Percentiles rank a stretch among this genome's conserved stretches.
Evolutionary conservation across 1,139 yeast species (phyloP).

Genomic region (Debaryomyces subglobosus): DNA sequence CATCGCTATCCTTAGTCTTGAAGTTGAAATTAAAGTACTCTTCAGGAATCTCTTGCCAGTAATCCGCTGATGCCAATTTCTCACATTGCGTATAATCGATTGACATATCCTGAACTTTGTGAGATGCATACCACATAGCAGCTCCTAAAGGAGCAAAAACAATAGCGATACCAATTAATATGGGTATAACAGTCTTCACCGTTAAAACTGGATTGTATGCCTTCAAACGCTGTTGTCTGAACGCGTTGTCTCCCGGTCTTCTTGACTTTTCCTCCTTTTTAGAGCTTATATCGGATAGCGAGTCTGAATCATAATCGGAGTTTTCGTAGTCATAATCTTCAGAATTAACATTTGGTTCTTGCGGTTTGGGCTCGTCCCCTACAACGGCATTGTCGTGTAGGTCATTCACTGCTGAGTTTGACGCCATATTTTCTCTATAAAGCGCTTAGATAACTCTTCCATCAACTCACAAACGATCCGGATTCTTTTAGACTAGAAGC

Average conservation of each 20-base stretch:
- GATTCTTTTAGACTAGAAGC: neutral
- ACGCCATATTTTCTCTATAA: neutral
- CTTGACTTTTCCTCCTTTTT: slow-evolving; percentile 42
- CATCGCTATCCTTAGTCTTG: slow-evolving; percentile 26
- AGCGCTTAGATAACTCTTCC: neutral
- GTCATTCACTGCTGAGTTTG: slow-evolving; percentile 2
- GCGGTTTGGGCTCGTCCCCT: neutral
- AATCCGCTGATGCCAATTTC: slow-evolving; percentile 52
- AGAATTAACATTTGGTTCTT: slow-evolving; percentile 1
- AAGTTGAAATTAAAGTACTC: slow-evolving; percentile 59
- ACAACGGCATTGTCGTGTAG: neutral
- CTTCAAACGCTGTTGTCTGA: slow-evolving; percentile 58
- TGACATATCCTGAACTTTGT: slow-evolving; percentile 71
- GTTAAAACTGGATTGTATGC: slow-evolving; percentile 76
- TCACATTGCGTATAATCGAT: slow-evolving; percentile 85
- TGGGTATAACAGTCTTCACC: slow-evolving; percentile 85
- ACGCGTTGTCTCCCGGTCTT: slow-evolving; percentile 62
- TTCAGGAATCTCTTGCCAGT: slow-evolving; percentile 63
- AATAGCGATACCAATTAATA: slow-evolving; percentile 74
- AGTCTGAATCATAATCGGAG: slow-evolving; percentile 15
- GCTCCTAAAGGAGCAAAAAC: slow-evolving; percentile 92
- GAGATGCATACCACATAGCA: slow-evolving; percentile 82
- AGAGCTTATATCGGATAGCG: slow-evolving; percentile 9
- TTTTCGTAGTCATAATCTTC: slow-evolving; percentile 7
- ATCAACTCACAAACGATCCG: neutral